A percentile compares a stretch with the other conserved stretches of the same genome.
Evolutionary conservation across 176 grass and related monocot genomes (phyloP).

Genomic region (Bolboschoenus planiculmis): DNA sequence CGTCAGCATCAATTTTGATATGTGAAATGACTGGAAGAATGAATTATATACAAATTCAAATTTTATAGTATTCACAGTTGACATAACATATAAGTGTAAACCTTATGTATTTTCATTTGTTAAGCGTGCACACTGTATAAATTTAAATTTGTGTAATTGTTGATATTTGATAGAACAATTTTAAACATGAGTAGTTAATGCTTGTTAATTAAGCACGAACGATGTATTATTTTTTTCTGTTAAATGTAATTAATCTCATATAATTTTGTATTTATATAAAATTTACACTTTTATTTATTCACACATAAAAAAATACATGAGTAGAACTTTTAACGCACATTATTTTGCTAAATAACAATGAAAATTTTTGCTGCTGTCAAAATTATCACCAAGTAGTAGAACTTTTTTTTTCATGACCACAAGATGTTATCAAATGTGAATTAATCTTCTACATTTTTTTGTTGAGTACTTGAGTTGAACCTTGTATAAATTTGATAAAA

Average conservation of each 20-base stretch:
- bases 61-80: not conserved
- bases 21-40: not conserved
- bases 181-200: not conserved
- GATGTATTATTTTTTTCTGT: not conserved
- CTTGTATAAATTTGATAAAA: too few relatives aligned
- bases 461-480: too few relatives aligned
- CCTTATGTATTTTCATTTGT: not conserved
- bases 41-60: not conserved
- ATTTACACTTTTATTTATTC: not conserved
- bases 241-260: not conserved
- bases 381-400: too few relatives aligned
- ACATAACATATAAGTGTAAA: not conserved
- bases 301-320: not conserved
- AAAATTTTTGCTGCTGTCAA: too few relatives aligned
- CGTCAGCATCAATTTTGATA: not conserved
- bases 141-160: not conserved
- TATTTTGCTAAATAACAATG: too few relatives aligned
- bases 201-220: not conserved
- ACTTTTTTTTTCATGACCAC: not conserved
- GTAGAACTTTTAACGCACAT: too few relatives aligned
- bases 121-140: not conserved
- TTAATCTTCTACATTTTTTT: not conserved
- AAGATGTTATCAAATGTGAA: not conserved
- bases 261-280: not conserved
- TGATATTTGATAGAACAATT: not conserved